Conservation (phyloP, 495 filamentous ascomycete species). For the Penicillium silybi region DNA sequence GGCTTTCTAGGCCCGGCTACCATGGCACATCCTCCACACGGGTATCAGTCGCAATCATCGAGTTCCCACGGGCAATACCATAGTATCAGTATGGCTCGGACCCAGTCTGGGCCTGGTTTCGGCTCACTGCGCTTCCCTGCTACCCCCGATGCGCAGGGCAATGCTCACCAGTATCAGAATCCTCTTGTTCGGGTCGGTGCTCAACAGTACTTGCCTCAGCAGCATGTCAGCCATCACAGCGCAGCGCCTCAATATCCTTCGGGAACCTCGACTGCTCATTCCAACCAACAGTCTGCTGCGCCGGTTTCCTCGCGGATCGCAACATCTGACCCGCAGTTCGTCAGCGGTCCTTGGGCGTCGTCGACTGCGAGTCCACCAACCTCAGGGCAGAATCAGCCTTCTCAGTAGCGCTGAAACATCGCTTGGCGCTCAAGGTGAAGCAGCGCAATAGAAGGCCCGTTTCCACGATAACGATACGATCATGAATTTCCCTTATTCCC, state of each 20-base stretch:
- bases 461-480: too few relatives aligned
- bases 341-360: conserved; percentile 26
- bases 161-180: conserved; percentile 12
- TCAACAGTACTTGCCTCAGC: conserved; percentile 10
- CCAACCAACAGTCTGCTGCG: background rate
- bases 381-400: background rate
- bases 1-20: background rate
- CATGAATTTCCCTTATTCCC: background rate
- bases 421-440: background rate
- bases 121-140: background rate
- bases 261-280: background rate
- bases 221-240: background rate
- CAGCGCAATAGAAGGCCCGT: background rate
- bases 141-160: background rate
- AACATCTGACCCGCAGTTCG: conserved; percentile 17
- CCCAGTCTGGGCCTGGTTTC: conserved; percentile 3
- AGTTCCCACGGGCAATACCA: conserved; percentile 10
- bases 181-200: conserved; percentile 6
- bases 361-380: conserved; percentile 8
- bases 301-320: background rate
- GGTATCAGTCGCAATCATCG: conserved; percentile 8
- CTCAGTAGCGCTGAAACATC: background rate
- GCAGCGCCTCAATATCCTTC: background rate
- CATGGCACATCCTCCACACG: conserved; percentile 7
- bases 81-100: conserved; percentile 7